phyloP scores from a whole-genome alignment of 306 rosid species.

The Acacia crassicarpa region DNA sequence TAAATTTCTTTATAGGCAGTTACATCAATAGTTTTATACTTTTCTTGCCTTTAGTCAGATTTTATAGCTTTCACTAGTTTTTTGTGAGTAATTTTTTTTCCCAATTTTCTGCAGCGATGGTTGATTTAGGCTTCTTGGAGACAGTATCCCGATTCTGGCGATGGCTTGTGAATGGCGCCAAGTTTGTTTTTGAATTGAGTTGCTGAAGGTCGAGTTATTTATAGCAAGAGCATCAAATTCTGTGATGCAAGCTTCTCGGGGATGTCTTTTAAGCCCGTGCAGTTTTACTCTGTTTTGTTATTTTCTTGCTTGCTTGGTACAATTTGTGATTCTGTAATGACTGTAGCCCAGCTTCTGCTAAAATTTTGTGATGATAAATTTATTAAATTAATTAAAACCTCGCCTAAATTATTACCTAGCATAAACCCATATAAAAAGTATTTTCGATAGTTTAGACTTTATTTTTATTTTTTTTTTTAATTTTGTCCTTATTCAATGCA shows the following conservation, averaged over 20 bases:
- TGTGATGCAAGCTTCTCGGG: not conserved
- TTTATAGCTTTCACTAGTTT: not conserved
- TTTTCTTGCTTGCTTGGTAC: not conserved
- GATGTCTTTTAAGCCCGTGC: not conserved
- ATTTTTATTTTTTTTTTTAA: no score
- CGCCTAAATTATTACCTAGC: not conserved
- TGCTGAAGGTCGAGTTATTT: not conserved
- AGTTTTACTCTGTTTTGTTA: not conserved
- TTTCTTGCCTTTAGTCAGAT: not conserved
- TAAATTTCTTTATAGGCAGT: not conserved
- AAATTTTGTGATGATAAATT: not conserved
- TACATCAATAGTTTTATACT: not conserved
- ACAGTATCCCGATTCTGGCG: not conserved
- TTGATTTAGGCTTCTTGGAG: not conserved
- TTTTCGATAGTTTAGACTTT: no score
- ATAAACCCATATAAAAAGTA: not conserved
- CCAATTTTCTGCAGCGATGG: not conserved
- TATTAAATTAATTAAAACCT: not conserved
- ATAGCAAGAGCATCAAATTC: not conserved
- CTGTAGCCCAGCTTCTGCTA: not conserved
- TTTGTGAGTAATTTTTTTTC: not conserved
- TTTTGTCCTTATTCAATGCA: not conserved
- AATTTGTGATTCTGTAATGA: not conserved
- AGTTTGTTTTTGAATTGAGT: not conserved
- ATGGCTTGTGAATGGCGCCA: not conserved